These are phyloP conservation scores for Sclerospora graminicola DNA, from an alignment of 352 stramenopile genomes.

Conservation along the genomic window DNA sequence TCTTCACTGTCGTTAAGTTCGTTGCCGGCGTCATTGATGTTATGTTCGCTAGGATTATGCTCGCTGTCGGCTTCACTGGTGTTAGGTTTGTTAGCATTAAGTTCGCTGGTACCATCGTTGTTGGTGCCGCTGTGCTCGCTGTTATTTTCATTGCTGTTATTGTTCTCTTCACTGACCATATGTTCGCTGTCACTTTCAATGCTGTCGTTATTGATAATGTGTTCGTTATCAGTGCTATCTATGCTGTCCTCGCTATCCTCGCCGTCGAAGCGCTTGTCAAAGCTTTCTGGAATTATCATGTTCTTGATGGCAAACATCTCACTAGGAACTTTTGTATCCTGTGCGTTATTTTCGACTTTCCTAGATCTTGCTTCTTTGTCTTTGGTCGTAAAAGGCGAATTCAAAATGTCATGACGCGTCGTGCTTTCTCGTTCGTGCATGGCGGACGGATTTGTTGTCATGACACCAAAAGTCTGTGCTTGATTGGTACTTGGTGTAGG, in stretches of 20 bases:
- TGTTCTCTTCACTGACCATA: not conserved
- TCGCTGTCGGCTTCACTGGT: not conserved
- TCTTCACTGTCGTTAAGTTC: not conserved
- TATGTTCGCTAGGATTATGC: not conserved
- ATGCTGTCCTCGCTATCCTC: not conserved
- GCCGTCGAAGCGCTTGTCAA: not conserved
- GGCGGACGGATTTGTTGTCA: too few relatives aligned
- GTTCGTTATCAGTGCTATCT: not conserved
- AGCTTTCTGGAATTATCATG: too few relatives aligned
- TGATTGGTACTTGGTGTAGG: too few relatives aligned
- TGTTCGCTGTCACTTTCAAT: not conserved
- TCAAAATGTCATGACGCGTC: too few relatives aligned
- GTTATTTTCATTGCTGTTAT: not conserved
- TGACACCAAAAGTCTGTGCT: too few relatives aligned
- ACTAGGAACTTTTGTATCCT: too few relatives aligned
- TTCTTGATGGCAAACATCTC: too few relatives aligned
- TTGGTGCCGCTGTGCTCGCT: not conserved
- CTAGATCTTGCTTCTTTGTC: too few relatives aligned
- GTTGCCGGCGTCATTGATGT: not conserved
- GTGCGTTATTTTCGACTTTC: too few relatives aligned
- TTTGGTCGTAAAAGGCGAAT: too few relatives aligned
- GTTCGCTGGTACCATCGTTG: not conserved
- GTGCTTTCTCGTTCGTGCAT: too few relatives aligned
- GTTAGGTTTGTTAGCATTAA: not conserved
- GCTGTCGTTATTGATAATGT: not conserved